phyloP scores from a whole-genome alignment of 2,329 filamentous ascomycete species.

The Nakataea oryzae region DNA sequence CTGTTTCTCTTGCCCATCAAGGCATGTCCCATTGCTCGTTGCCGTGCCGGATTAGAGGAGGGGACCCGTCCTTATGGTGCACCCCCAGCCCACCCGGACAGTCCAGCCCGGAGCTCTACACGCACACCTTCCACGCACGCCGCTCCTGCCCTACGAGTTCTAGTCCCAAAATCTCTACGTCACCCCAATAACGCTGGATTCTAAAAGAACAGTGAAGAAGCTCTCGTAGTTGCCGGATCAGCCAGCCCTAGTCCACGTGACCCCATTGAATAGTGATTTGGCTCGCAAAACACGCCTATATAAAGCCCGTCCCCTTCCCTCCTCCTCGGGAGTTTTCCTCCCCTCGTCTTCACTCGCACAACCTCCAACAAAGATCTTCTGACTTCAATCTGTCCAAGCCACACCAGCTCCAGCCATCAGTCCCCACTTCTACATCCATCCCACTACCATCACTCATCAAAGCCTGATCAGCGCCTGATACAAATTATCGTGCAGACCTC shows the following conservation, averaged over 20 bases:
- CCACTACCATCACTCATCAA: too few species aligned
- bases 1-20: too few species aligned
- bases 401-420: neutral
- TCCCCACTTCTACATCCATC: neutral
- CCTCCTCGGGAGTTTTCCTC: neutral
- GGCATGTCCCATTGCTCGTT: too few species aligned
- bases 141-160: neutral
- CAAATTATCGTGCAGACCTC: too few species aligned
- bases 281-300: neutral
- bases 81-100: too few species aligned
- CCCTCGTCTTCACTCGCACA: neutral
- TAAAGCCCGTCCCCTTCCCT: neutral
- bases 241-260: neutral
- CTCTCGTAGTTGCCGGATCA: neutral
- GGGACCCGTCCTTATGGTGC: too few species aligned
- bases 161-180: neutral
- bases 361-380: too few species aligned
- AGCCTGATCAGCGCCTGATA: too few species aligned
- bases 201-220: neutral
- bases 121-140: neutral
- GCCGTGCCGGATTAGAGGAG: too few species aligned
- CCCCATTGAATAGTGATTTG: neutral
- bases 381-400: too few species aligned
- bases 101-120: neutral
- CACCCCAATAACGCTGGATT: neutral